A percentile compares a stretch with the other conserved stretches of the same genome.
Evolutionary conservation across 2,329 filamentous ascomycete species (phyloP).

Genomic region (Uncinocarpus reesii): DNA sequence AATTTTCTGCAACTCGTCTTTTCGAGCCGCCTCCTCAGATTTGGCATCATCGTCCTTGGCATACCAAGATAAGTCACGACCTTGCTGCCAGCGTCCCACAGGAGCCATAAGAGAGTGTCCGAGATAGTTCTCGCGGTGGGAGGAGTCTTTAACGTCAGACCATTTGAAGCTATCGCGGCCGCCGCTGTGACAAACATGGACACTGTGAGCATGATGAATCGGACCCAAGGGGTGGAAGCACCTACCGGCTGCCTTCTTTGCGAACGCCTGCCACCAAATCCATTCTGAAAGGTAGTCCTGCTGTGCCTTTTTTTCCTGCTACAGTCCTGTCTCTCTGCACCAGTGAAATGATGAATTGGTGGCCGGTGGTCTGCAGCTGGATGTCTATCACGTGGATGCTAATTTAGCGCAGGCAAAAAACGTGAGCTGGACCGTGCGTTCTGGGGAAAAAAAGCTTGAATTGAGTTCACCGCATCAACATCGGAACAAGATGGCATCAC

Average conservation of each 20-base stretch:
- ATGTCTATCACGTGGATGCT: not conserved
- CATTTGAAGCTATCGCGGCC: conserved; percentile 88
- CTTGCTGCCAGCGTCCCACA: conserved; percentile 83
- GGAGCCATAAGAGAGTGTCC: conserved; percentile 87
- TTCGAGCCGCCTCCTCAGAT: conserved; percentile 37
- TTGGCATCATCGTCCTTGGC: conserved; percentile 51
- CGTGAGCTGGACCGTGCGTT: not conserved
- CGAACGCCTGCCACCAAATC: conserved; percentile 87
- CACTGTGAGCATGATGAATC: conserved; percentile 1
- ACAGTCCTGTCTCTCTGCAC: not conserved
- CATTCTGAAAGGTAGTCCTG: conserved; percentile 46
- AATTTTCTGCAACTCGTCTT: conserved; percentile 63
- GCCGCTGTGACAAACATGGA: conserved; percentile 44
- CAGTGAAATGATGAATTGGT: not conserved
- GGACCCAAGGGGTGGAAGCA: not conserved
- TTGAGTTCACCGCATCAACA: not conserved
- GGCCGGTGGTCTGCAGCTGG: too few species aligned
- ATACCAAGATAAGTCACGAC: conserved; percentile 58
- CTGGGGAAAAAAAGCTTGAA: conserved; percentile 1
- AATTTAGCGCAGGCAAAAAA: not conserved
- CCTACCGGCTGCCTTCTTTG: conserved; percentile 69
- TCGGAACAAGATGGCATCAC: not conserved
- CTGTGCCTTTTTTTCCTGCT: not conserved
- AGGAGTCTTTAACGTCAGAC: conserved; percentile 80
- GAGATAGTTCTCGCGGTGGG: conserved; percentile 81